Conservation (phyloP, 2,329 filamentous ascomycete genomes). For the Magnaporthales sp. region DNA sequence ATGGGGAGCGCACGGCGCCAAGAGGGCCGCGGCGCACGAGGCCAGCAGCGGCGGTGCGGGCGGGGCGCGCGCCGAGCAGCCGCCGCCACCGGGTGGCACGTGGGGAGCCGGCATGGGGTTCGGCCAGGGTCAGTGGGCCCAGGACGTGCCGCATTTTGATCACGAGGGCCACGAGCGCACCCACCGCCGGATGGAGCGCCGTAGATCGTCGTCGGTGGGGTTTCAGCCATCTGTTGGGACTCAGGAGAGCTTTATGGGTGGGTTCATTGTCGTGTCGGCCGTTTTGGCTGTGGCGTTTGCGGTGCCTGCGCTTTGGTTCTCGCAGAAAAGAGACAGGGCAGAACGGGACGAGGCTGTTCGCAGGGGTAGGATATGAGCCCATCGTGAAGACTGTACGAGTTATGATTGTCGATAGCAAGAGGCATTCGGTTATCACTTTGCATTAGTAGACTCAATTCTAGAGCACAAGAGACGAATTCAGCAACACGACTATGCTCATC, state of each 20-base stretch:
- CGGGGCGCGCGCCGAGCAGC: constrained; percentile 13
- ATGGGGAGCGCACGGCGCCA: constrained; percentile 59
- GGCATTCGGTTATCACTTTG: neutral
- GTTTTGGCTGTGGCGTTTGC: constrained; percentile 37
- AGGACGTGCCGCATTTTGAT: constrained; percentile 72
- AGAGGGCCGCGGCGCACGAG: constrained; percentile 46
- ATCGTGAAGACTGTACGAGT: neutral
- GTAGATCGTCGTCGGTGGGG: constrained; percentile 15
- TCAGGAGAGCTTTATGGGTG: constrained; percentile 30
- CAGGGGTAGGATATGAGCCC: neutral
- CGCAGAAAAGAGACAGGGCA: neutral
- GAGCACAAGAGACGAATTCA: neutral
- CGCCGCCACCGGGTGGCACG: constrained; percentile 9
- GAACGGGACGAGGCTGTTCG: neutral
- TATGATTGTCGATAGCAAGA: neutral
- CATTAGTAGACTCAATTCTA: neutral
- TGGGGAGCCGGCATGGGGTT: constrained; percentile 33
- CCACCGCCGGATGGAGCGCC: constrained; percentile 53
- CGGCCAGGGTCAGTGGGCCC: constrained; percentile 33
- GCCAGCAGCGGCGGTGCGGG: constrained; percentile 22
- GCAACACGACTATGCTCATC: no score
- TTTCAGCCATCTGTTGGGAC: constrained; percentile 24
- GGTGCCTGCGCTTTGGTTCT: constrained; percentile 21
- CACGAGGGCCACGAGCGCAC: constrained; percentile 62
- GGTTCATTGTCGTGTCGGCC: constrained; percentile 40